Evolutionary conservation across 164 flowering plant genomes (phyloP), one percentile per base, ranked within the genome.

Genomic region (Dillenia turbinata): DNA sequence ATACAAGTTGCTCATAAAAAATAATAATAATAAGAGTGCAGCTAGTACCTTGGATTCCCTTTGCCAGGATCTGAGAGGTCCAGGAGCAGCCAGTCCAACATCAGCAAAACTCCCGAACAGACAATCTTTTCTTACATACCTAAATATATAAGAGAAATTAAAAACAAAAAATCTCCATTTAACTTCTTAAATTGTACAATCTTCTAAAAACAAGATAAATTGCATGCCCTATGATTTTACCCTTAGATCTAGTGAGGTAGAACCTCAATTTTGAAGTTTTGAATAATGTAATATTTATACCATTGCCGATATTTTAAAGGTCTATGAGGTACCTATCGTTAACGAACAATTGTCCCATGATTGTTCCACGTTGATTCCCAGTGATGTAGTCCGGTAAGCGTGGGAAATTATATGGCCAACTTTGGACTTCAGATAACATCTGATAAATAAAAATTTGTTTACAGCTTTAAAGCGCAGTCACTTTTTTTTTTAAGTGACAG

Each of bases 61-160:
- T 73, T 84, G 83, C 88, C 88, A 84, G 15, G 88, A 84, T 13
- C 84, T 79, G 1, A 26, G 66, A 10, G 66, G 69, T 59, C 85
- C 88, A 9, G 78, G 84, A n/a, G 76, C 56, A 16, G 85, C 85
- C 73, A 81, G 62, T 0, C 85, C 88, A 12, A 84, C 81, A 65
- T 73, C 73, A 12, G 82, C 85, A 61, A 69, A 74, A 16, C 47
- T 56, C 51, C 78, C 83, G 9, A 69, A 47, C 12, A 72, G 45
- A 19, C 40, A 57, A 13, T 63, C 71, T 12, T 61, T 16, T 24
- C 59, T 45, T 6, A 68, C 17, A 56, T 72, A 74, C 65, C 78
- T 75, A 57, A 12, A 57, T n/a, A 49, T 45, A 33, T 33, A 33
- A 33, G 40, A 33, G 7, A 33, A 33, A 33, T 33, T 26, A 26